These are phyloP conservation scores for Yamadazyma songkhlaensis DNA, from an alignment of 1,139 yeast species.

Conservation along the genomic window DNA sequence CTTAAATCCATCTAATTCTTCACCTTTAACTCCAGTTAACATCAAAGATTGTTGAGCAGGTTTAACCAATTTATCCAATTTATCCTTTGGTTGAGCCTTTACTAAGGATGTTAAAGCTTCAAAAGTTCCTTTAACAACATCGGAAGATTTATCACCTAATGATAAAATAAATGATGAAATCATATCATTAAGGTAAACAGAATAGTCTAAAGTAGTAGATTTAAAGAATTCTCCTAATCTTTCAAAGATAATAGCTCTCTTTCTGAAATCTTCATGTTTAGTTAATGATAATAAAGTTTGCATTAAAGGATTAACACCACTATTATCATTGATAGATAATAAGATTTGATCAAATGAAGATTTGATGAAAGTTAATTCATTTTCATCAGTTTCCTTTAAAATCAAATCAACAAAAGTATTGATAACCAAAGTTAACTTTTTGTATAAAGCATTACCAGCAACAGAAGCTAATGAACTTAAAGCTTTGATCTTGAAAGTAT, in stretches of 20 bases:
- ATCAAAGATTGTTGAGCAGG: slow-evolving; percentile 76
- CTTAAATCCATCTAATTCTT: slow-evolving; percentile 71
- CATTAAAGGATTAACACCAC: slow-evolving; percentile 81
- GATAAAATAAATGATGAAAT: slow-evolving; percentile 67
- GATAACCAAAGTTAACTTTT: slow-evolving; percentile 67
- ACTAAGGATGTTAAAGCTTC: slow-evolving; percentile 64
- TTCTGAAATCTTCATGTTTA: slow-evolving; percentile 69
- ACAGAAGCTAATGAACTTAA: slow-evolving; percentile 86
- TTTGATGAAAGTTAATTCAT: slow-evolving; percentile 39
- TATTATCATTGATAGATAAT: slow-evolving; percentile 71
- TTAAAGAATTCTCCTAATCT: slow-evolving; percentile 74
- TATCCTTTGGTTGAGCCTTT: slow-evolving; percentile 69
- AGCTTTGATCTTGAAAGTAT: slow-evolving; percentile 80
- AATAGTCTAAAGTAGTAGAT: slow-evolving; percentile 64
- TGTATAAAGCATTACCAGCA: slow-evolving; percentile 82
- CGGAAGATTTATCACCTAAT: slow-evolving; percentile 66
- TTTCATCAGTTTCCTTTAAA: slow-evolving; percentile 31
- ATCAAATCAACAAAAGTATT: slow-evolving; percentile 67
- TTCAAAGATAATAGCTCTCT: slow-evolving; percentile 64
- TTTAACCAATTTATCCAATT: slow-evolving; percentile 70
- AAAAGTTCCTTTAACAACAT: slow-evolving; percentile 69
- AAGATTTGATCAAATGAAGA: slow-evolving; percentile 65
- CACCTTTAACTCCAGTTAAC: slow-evolving; percentile 61
- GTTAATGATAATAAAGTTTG: slow-evolving; percentile 75
- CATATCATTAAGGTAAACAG: slow-evolving; percentile 74